These are phyloP conservation scores for Colletotrichum agaves DNA, from an alignment of 2,329 filamentous ascomycete species.

Conservation along the genomic window DNA sequence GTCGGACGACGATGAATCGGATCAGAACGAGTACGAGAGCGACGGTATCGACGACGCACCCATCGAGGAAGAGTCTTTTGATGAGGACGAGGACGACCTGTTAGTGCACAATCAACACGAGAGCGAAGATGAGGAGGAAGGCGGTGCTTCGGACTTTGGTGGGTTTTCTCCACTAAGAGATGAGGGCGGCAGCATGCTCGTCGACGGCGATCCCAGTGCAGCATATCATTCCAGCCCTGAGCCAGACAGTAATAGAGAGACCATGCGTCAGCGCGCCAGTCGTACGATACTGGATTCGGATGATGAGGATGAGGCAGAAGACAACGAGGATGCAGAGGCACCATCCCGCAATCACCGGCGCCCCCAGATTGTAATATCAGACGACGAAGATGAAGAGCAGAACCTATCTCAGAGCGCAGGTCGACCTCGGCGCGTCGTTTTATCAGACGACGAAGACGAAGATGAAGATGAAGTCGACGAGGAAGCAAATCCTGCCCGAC, in stretches of 20 bases:
- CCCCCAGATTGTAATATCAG: slow-evolving; percentile 34
- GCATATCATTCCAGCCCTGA: slow-evolving; percentile 48
- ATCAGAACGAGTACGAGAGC: slow-evolving; percentile 49
- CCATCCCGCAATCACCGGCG: not conserved
- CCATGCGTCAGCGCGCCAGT: slow-evolving; percentile 12
- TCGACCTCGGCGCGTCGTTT: slow-evolving; percentile 37
- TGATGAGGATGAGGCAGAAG: slow-evolving; percentile 38
- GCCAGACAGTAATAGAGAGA: slow-evolving; percentile 32
- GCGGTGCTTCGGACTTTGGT: slow-evolving; percentile 23
- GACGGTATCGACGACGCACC: slow-evolving; percentile 52
- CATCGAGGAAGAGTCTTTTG: slow-evolving; percentile 40
- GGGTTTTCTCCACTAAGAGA: slow-evolving; percentile 31
- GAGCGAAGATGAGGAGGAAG: slow-evolving; percentile 42
- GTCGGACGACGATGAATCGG: slow-evolving; percentile 22
- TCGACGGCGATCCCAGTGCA: slow-evolving; percentile 18
- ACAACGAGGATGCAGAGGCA: not conserved
- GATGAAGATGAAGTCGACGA: slow-evolving; percentile 25
- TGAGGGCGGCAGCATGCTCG: slow-evolving; percentile 26
- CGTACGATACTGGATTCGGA: slow-evolving; percentile 46
- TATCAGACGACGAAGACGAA: slow-evolving; percentile 41
- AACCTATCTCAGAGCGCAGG: slow-evolving; percentile 3
- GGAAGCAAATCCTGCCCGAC: not conserved
- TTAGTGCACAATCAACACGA: slow-evolving; percentile 25
- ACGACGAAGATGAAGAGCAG: slow-evolving; percentile 38
- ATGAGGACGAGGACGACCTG: slow-evolving; percentile 32